Evolutionary conservation across 805 yeast genomes (phyloP), one percentile per base, ranked within the genome.

Genomic region (Alloascoidea africana): DNA sequence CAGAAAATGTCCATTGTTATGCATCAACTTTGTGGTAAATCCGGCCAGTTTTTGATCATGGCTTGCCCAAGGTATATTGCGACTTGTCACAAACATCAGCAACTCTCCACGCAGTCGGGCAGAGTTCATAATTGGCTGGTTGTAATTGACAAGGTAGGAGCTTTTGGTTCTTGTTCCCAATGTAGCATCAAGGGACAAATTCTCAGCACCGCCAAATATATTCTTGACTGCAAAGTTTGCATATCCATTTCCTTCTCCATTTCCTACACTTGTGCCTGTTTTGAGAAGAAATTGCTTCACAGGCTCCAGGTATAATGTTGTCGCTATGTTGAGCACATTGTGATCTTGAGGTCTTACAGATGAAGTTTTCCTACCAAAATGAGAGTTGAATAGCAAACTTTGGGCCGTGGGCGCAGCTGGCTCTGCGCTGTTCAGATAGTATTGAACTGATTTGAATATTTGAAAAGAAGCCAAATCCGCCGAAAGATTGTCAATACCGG

Each of bases 221-320:
- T 78, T 78, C 34, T 66, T 55, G 41, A 65, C 61, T 54, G 75
- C 86, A 39, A 87, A 72, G 19, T 83, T 77, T 35, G 85, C 66
- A 51, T 87, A 86, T 1, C 96, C 97, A 51, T 83, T 91, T 18
- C 96, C 98, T 60, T 91, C 97, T 19, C 94, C 94, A 52, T 91
- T 89, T 2, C 97, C 97, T 4, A 91, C 72, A 55, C 86, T 87
- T 2, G 97, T 91, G 3, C 99, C 99, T 1, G 96, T 83, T 48
- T 81, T 82, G 38, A 94, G 87, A 42, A 70, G 67, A 47, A 86
- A 80, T 45, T 70, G 68, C 46, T 84, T 84, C 3, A 69, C 69
- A 0, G 89, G 87, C 3, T 11, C n/a, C 6, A 34, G 19, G 18
- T 34, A n/a, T 34, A 34, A 23, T 23, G 30, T 8, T 8, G 30